These are phyloP conservation scores for Rhinocladiella mackenziei DNA, from an alignment of 2,329 filamentous ascomycete genomes.

Conservation along the genomic window DNA sequence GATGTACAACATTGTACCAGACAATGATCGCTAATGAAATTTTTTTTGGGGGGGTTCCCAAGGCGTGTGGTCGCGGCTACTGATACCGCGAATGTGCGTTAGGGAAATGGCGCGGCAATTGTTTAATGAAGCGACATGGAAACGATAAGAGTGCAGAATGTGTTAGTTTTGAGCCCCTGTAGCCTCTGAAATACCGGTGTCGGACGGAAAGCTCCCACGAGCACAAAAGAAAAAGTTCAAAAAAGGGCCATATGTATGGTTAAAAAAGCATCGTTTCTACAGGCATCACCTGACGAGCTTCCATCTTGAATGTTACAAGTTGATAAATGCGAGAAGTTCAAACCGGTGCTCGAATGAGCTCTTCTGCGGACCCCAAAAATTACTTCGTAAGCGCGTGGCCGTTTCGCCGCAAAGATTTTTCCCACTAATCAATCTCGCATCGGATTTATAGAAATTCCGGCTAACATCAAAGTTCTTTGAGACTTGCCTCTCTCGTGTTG, in stretches of 20 bases:
- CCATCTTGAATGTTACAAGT: too few species aligned
- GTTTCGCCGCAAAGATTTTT: too few species aligned
- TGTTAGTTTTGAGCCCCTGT: conserved; percentile 7
- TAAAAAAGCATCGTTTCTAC: too few species aligned
- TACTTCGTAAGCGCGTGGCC: too few species aligned
- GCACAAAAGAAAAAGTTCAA: conserved; percentile 9
- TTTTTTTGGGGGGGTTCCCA: conserved; percentile 11
- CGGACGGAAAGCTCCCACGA: conserved; percentile 21
- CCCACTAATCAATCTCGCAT: too few species aligned
- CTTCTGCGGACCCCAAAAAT: too few species aligned
- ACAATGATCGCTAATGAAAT: conserved; percentile 10
- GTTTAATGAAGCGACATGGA: conserved; percentile 25
- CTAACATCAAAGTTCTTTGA: too few species aligned
- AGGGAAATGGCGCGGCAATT: conserved; percentile 9
- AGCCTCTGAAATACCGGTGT: conserved; percentile 13
- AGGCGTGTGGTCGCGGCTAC: conserved; percentile 23
- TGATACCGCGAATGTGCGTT: conserved; percentile 21
- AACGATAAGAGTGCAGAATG: conserved; percentile 7
- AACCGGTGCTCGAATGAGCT: too few species aligned
- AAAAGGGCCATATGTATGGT: not conserved
- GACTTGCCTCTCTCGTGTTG: too few species aligned
- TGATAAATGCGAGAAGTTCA: too few species aligned
- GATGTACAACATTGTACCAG: conserved; percentile 17
- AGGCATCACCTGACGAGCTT: too few species aligned
- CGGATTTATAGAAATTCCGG: too few species aligned